These are phyloP conservation scores for Scleroderma bovista DNA, from an alignment of 768 basidiomycete genomes.

Conservation along the genomic window DNA sequence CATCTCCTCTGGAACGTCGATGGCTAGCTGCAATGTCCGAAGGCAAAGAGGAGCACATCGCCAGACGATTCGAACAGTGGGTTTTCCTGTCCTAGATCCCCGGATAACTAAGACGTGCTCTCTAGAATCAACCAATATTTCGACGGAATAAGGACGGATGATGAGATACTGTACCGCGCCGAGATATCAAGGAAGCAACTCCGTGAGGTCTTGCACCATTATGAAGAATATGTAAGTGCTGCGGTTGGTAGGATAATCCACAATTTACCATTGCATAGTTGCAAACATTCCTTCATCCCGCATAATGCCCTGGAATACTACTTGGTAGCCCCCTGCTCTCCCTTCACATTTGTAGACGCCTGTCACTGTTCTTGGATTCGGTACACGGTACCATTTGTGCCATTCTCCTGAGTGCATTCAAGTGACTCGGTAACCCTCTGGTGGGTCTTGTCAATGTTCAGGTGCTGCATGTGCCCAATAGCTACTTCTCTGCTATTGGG, in stretches of 20 bases:
- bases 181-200: conserved; percentile 82
- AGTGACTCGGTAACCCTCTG: too few relatives aligned
- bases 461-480: too few relatives aligned
- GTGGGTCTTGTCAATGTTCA: too few relatives aligned
- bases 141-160: conserved; percentile 86
- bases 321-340: too few relatives aligned
- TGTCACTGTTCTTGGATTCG: too few relatives aligned
- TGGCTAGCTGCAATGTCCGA: conserved; percentile 93
- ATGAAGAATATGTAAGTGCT: conserved; percentile 78
- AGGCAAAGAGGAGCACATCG: conserved; percentile 64
- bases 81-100: conserved; percentile 20
- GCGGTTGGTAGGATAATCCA: neutral
- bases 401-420: too few relatives aligned
- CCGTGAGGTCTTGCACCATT: conserved; percentile 76
- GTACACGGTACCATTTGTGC: too few relatives aligned
- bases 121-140: conserved; percentile 86
- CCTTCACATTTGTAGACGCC: too few relatives aligned
- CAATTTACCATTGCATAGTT: conserved; percentile 23
- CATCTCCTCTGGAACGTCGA: conserved; percentile 68
- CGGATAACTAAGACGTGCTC: neutral
- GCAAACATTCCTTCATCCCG: conserved; percentile 42
- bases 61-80: conserved; percentile 74
- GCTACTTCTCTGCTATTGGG: too few relatives aligned
- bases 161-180: conserved; percentile 89
- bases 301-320: conserved; percentile 8